These are phyloP conservation scores for Periconia sp. DNA, from an alignment of 2,329 filamentous ascomycete genomes.

Conservation along the genomic window DNA sequence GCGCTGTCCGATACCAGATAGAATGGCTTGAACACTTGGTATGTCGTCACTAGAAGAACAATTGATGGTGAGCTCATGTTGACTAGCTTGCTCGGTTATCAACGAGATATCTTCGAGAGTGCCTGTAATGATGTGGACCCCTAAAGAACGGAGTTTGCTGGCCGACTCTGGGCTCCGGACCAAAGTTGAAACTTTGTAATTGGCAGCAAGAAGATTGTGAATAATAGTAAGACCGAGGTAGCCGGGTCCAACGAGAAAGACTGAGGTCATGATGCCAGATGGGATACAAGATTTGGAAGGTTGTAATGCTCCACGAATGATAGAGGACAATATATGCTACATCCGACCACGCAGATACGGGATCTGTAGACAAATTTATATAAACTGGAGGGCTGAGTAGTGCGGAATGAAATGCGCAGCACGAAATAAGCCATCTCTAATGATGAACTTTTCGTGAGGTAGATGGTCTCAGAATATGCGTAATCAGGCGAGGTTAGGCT, in stretches of 20 bases:
- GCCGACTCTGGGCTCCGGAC: constrained; percentile 49
- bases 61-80: constrained; percentile 41
- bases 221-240: constrained; percentile 53
- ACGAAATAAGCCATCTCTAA: background rate
- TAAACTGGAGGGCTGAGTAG: background rate
- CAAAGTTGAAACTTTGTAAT: constrained; percentile 46
- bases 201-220: constrained; percentile 44
- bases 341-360: background rate
- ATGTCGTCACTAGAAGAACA: constrained; percentile 53
- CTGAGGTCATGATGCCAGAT: background rate
- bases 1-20: constrained; percentile 47
- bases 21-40: constrained; percentile 48
- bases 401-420: background rate
- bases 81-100: constrained; percentile 3
- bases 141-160: constrained; percentile 35
- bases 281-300: background rate
- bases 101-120: constrained; percentile 28
- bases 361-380: background rate
- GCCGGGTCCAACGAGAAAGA: constrained; percentile 49
- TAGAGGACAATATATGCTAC: background rate
- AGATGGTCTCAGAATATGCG: too few species aligned
- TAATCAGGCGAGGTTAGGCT: too few species aligned
- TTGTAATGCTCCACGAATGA: background rate
- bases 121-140: constrained; percentile 33
- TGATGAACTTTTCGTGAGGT: too few species aligned